These are phyloP conservation scores for Exophiala xenobiotica DNA, from an alignment of 2,329 filamentous ascomycete species.

Conservation along the genomic window DNA sequence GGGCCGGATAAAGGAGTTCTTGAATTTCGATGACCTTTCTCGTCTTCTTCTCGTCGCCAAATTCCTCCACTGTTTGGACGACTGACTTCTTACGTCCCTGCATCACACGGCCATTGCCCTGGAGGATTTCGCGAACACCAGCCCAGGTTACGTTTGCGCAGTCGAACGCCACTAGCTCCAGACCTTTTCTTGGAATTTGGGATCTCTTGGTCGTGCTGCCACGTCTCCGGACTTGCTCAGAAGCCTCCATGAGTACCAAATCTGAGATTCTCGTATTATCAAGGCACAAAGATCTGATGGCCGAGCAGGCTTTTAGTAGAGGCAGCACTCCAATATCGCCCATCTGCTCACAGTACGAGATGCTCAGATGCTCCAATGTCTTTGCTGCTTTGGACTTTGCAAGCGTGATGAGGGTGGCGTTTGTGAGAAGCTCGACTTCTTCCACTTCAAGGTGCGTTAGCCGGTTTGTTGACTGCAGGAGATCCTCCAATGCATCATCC, in stretches of 20 bases:
- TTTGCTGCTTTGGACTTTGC: constrained; percentile 72
- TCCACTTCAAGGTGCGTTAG: constrained; percentile 89
- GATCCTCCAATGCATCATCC: constrained; percentile 67
- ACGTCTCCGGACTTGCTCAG: constrained; percentile 71
- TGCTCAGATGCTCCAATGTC: constrained; percentile 73
- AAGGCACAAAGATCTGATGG: constrained; percentile 72
- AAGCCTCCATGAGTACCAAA: constrained; percentile 79
- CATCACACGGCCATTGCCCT: constrained; percentile 73
- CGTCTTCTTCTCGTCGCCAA: constrained; percentile 21
- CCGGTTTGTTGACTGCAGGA: constrained; percentile 72
- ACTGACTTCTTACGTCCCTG: constrained; percentile 29
- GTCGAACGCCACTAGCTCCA: constrained; percentile 83
- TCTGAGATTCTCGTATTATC: constrained; percentile 93
- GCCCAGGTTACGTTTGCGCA: constrained; percentile 92
- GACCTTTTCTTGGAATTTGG: constrained; percentile 57
- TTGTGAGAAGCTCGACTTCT: constrained; percentile 75
- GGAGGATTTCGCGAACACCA: constrained; percentile 81
- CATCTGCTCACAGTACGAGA: constrained; percentile 86
- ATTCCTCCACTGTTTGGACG: constrained; percentile 13
- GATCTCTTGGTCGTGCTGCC: constrained; percentile 48
- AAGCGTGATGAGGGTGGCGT: constrained; percentile 70
- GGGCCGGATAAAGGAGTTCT: constrained; percentile 62
- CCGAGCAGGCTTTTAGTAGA: constrained; percentile 71
- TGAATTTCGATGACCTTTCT: constrained; percentile 27
- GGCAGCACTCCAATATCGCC: constrained; percentile 82